Conservation (phyloP, 2,329 filamentous ascomycete species). For the Fusarium heterosporum region DNA sequence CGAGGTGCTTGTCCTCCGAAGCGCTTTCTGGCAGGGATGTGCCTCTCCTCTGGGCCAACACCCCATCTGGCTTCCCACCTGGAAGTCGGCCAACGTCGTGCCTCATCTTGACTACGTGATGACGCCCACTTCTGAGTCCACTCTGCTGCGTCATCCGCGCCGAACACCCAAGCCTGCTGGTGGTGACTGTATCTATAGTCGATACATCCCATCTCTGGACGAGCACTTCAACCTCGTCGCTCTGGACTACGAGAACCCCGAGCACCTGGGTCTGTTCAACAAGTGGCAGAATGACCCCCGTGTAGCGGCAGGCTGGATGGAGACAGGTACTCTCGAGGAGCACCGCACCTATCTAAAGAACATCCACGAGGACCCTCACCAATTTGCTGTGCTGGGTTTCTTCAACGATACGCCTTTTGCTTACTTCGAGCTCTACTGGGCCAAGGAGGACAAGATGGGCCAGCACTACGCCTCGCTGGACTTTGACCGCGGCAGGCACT, state of each 20-base stretch:
- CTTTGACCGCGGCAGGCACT: slow-evolving; percentile 70
- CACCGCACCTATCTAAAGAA: slow-evolving; percentile 76
- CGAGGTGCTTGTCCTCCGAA: slow-evolving; percentile 58
- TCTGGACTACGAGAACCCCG: slow-evolving; percentile 70
- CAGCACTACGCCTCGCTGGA: slow-evolving; percentile 66
- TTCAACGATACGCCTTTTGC: slow-evolving; percentile 78
- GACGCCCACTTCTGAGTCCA: slow-evolving; percentile 48
- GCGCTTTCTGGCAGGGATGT: slow-evolving; percentile 74
- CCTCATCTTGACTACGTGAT: slow-evolving; percentile 54
- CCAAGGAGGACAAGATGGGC: slow-evolving; percentile 66
- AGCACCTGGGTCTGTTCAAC: slow-evolving; percentile 76
- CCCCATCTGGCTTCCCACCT: slow-evolving; percentile 66
- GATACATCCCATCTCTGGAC: slow-evolving; percentile 77
- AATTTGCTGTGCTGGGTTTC: slow-evolving; percentile 72
- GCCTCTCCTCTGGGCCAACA: slow-evolving; percentile 73
- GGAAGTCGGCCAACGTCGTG: slow-evolving; percentile 50
- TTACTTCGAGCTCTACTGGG: slow-evolving; percentile 75
- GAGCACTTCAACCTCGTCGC: slow-evolving; percentile 80
- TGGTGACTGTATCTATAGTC: slow-evolving; percentile 77
- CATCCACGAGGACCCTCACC: slow-evolving; percentile 75
- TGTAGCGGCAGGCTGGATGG: slow-evolving; percentile 80
- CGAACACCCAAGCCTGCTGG: slow-evolving; percentile 75
- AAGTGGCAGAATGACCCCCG: slow-evolving; percentile 84
- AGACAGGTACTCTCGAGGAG: slow-evolving; percentile 78
- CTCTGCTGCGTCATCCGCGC: slow-evolving; percentile 69